Evolutionary conservation across 202 grass and related monocot species (phyloP), one percentile per base, ranked within the genome.

Genomic region (Panicum hallii): DNA sequence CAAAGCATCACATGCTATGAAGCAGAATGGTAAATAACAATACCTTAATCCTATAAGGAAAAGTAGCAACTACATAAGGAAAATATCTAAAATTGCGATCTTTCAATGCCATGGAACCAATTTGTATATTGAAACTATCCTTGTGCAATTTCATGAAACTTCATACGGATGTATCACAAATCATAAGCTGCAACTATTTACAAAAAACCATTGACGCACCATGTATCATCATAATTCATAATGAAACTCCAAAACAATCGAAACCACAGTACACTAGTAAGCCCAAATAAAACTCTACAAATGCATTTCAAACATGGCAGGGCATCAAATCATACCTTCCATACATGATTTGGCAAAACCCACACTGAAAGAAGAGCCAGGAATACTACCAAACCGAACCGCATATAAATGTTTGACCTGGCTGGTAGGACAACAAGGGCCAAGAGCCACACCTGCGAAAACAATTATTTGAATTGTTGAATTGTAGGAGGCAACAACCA

Each of bases 331-430:
- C 34, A 74, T 87, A 98, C 96, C 91, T 81, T 98, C 91, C 96
- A 95, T 73, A 98, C 82, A 88, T 86, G 89, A 45, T 57, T 89
- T 53, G 96, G 96, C 53, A 98, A 92, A 81, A 95, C 28, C 86
- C 93, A 98, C 57, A 95, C 79, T 74, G 96, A 98, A 74, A 98
- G 75, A 80, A 93, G 60, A 88, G 89, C 70, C 64, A 98, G 89
- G 70, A 92, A 84, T 48, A 75, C 41, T 72, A 98, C 91, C 83
- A 99, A 94, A 83, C 89, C 93, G 84, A 99, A 84, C 15, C 91
- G 96, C 96, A 95, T 95, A 89, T 86, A 95, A 49, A 99, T 88
- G 85, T 99, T 92, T 82, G 93, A 95, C 68, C 96, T 94, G 68
- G 96, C 96, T 80, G 96, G 96, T 89, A 99, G 82, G 81, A 99